Evolutionary conservation across 164 flowering plant species (phyloP).

Genomic region (Magnolia changhungtana): DNA sequence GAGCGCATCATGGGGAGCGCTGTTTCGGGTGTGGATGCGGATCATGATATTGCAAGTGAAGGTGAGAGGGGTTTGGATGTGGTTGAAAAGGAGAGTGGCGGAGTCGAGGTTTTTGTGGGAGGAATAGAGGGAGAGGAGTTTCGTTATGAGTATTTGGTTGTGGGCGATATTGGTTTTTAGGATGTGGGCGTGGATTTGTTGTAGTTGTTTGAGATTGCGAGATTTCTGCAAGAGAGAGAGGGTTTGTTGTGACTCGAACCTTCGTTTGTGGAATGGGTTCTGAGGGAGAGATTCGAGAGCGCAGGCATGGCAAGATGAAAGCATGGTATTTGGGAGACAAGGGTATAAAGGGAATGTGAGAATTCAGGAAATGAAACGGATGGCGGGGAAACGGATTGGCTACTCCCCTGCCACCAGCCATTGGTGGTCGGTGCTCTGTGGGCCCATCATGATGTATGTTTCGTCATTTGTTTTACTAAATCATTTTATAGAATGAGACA

Average conservation of each 20-base stretch:
- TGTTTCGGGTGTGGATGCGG: constrained; percentile 32
- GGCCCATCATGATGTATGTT: no score
- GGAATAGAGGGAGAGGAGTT: constrained; percentile 39
- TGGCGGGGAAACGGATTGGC: no score
- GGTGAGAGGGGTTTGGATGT: constrained; percentile 29
- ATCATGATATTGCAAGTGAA: constrained; percentile 67
- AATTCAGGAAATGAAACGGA: no score
- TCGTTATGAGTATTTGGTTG: constrained; percentile 34
- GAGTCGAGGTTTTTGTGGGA: constrained; percentile 30
- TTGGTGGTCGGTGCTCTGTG: no score
- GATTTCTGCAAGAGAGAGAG: constrained; percentile 35
- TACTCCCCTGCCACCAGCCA: no score
- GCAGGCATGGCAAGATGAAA: background rate
- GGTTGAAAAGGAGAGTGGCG: constrained; percentile 40
- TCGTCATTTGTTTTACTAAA: no score
- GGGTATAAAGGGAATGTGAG: no score
- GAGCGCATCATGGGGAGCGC: constrained; percentile 33
- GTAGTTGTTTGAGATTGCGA: constrained; percentile 34
- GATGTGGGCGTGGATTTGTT: constrained; percentile 51
- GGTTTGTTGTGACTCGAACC: constrained; percentile 16
- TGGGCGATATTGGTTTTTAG: constrained; percentile 29
- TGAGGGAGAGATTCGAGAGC: background rate
- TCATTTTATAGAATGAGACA: no score
- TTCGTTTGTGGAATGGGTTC: background rate
- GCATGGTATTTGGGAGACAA: no score